A percentile compares a stretch with the other conserved stretches of the same genome.
phyloP scores from a whole-genome alignment of 2,329 filamentous ascomycete species.

The Diaporthe nobilis region DNA sequence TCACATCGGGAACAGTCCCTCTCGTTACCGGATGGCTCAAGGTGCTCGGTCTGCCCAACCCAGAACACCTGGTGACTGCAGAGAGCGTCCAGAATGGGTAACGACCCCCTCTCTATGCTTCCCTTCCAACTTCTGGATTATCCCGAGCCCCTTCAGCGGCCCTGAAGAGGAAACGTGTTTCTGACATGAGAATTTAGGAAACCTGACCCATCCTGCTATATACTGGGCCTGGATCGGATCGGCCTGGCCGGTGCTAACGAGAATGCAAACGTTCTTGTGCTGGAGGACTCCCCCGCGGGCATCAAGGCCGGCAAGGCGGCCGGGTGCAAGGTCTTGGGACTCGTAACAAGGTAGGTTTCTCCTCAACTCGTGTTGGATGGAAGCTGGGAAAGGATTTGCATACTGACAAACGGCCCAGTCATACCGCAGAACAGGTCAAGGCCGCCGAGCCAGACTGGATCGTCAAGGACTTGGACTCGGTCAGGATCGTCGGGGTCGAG shows the following conservation, averaged over 20 bases:
- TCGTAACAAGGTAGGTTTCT: slow-evolving; percentile 70
- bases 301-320: slow-evolving; percentile 87
- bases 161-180: not conserved
- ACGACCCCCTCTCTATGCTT: not conserved
- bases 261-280: slow-evolving; percentile 72
- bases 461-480: slow-evolving; percentile 82
- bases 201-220: slow-evolving; percentile 82
- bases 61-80: slow-evolving; percentile 78
- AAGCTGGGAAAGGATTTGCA: not conserved
- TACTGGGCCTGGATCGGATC: slow-evolving; percentile 75
- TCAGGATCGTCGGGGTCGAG: slow-evolving; percentile 72
- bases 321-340: slow-evolving; percentile 86
- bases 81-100: slow-evolving; percentile 77
- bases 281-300: slow-evolving; percentile 92
- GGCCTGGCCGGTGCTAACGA: slow-evolving; percentile 62
- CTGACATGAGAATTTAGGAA: slow-evolving; percentile 62
- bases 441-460: slow-evolving; percentile 90
- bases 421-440: slow-evolving; percentile 78
- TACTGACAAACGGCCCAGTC: slow-evolving; percentile 65
- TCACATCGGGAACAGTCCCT: slow-evolving; percentile 78
- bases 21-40: slow-evolving; percentile 81
- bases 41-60: slow-evolving; percentile 74
- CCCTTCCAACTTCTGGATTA: not conserved
- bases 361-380: not conserved
- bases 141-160: not conserved